A percentile compares a stretch with the other conserved stretches of the same genome.
Conservation (phyloP, 805 yeast genomes). For the Saturnispora hagleri region DNA sequence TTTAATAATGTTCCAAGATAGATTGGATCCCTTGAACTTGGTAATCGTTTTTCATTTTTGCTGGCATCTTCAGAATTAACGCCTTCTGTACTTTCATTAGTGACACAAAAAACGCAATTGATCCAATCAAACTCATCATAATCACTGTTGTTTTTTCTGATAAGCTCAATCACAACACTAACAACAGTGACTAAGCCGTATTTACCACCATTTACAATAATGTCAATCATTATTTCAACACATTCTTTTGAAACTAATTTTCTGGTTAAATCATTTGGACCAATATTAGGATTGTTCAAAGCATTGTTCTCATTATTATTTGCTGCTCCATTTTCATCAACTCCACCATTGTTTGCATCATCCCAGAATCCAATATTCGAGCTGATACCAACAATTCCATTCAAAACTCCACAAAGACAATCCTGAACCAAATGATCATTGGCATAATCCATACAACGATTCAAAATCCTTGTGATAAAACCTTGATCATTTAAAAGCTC, state of each 20-base stretch:
- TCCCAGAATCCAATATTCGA: conserved; percentile 31
- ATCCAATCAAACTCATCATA: conserved; percentile 53
- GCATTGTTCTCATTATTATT: conserved; percentile 31
- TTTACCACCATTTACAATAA: conserved; percentile 72
- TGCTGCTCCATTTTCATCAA: conserved; percentile 37
- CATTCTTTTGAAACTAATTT: conserved; percentile 71
- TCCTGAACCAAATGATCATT: conserved; percentile 29
- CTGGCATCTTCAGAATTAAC: not conserved
- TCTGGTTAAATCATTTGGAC: conserved; percentile 91
- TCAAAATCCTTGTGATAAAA: conserved; percentile 58
- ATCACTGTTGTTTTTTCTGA: conserved; percentile 90
- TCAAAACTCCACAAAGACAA: conserved; percentile 62
- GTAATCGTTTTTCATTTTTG: conserved; percentile 41
- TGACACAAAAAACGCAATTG: conserved; percentile 15
- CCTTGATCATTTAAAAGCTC: conserved; percentile 63
- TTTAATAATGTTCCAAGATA: conserved; percentile 79
- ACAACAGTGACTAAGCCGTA: conserved; percentile 85
- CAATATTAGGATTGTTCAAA: conserved; percentile 73
- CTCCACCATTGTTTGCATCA: conserved; percentile 12
- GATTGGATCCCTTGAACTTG: conserved; percentile 83
- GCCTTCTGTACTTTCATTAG: conserved; percentile 5
- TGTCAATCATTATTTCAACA: conserved; percentile 56
- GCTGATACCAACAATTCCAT: conserved; percentile 64
- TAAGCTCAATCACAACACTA: conserved; percentile 84
- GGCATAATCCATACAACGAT: conserved; percentile 41